Evolutionary conservation across 441 rosid genomes (phyloP).

Genomic region (Gossypium lobatum): DNA sequence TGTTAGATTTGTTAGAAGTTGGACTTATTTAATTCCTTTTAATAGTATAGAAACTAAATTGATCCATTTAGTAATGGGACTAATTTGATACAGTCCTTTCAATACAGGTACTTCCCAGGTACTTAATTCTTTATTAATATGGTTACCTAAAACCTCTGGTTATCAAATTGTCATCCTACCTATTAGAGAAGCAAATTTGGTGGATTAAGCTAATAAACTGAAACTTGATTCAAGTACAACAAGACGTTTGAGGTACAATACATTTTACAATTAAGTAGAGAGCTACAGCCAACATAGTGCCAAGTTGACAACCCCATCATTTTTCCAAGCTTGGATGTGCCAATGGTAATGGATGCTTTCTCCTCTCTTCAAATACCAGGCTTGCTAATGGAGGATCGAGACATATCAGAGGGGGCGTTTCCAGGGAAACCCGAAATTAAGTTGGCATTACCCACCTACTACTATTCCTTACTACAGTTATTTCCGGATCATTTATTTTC

Average conservation of each 20-base stretch:
- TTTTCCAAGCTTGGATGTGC: background rate
- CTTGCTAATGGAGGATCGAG: background rate
- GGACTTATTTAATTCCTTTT: no score
- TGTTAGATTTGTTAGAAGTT: no score
- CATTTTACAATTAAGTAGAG: background rate
- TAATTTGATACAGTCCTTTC: no score
- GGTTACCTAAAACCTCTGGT: no score
- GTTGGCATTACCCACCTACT: background rate
- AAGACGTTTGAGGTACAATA: background rate
- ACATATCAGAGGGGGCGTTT: background rate
- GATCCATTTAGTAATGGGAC: no score
- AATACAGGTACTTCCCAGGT: no score
- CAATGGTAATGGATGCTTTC: background rate
- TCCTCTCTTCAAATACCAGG: background rate
- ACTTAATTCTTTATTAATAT: no score
- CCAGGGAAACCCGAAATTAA: background rate
- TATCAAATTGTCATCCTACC: background rate
- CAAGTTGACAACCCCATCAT: background rate
- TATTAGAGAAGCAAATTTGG: background rate
- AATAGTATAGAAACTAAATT: no score
- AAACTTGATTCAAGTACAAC: background rate
- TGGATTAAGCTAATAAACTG: background rate
- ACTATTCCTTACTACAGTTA: background rate
- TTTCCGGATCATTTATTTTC: constrained; percentile 10
- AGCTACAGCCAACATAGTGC: background rate